Conservation (phyloP, 2,329 filamentous ascomycete genomes). For the Cercospora sesami region DNA sequence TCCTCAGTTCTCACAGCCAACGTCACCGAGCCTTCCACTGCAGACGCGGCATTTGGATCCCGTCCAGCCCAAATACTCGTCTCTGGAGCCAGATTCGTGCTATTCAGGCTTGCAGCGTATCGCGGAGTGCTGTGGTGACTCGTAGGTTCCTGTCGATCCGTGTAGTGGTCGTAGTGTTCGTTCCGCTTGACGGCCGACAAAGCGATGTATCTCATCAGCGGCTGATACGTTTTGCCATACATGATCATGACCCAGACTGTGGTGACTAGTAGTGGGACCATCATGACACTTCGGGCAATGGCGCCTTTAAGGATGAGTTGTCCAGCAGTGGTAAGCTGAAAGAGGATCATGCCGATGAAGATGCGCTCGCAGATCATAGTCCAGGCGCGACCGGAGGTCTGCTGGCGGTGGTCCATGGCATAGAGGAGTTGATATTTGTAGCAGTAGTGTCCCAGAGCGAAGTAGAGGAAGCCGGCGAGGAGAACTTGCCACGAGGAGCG, state of each 20-base stretch:
- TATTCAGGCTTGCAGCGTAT: constrained; percentile 27
- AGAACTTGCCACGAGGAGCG: constrained; percentile 77
- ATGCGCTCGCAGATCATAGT: constrained; percentile 93
- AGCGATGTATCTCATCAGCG: constrained; percentile 89
- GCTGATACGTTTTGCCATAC: constrained; percentile 77
- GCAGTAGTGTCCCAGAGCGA: constrained; percentile 77
- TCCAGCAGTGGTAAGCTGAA: constrained; percentile 87
- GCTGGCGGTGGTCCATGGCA: constrained; percentile 95
- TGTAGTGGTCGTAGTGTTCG: constrained; percentile 51
- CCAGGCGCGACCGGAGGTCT: constrained; percentile 92
- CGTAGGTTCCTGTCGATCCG: constrained; percentile 24
- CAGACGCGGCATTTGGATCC: constrained; percentile 13
- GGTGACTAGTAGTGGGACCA: constrained; percentile 73
- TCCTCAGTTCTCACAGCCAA: constrained; percentile 21
- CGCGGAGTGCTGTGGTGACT: constrained; percentile 34
- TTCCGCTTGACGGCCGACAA: constrained; percentile 75
- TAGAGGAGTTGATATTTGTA: constrained; percentile 98
- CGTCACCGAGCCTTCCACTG: constrained; percentile 15
- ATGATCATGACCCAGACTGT: constrained; percentile 90
- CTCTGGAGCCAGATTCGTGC: constrained; percentile 34
- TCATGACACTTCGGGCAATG: constrained; percentile 68
- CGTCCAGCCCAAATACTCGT: constrained; percentile 44
- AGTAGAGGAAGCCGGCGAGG: constrained; percentile 78
- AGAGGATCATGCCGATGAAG: constrained; percentile 80
- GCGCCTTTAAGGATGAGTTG: constrained; percentile 74